Evolutionary conservation across 768 basidiomycete species (phyloP), one percentile per base, ranked within the genome.

Genomic region (Galerina marginata): DNA sequence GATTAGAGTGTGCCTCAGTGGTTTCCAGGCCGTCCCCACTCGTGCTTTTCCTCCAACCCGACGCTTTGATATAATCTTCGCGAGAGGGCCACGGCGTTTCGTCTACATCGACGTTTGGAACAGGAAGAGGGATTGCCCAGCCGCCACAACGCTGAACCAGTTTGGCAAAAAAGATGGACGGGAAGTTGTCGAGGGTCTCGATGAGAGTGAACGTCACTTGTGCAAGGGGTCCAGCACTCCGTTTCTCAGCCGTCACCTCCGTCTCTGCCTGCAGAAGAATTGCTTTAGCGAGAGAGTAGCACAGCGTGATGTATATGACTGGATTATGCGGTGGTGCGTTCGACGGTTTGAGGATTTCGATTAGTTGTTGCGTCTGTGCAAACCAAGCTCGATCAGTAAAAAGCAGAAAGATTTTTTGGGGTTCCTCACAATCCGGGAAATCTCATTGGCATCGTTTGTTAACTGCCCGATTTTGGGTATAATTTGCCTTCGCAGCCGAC

Each of bases 241-340:
- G 86, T 68, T 91, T 88, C 74, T 96, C 92, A 2, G 95, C 95
- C 1, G 91, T 82, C 9, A 96, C 92, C 74, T 99, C 96, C 0
- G 89, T 91, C 77, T 97, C 95, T 15, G 95, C 95, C 77, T 98
- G 96, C 37, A 92, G 81, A 45, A 98, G 82, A 61, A 99, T 88
- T 15, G 87, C 80, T 71, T 99, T 98, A 48, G 93, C 81, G 42
- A 98, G 84, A n/a, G 95, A 90, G 20, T 92, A 95, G 46, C 96
- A 84, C 20, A 90, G 81, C 51, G 93, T 92, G 48, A 81, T 72
- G 71, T 95, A 96, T 54, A 91, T 76, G n/a, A 71, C 64, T 26
- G 69, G 70, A 25, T 74, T 66, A 51, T 75, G 78, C 20, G 71
- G 66, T 29, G 72, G 67, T 6, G 58, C 59, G 5, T 59, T 66